phyloP scores from a whole-genome alignment of 192 early-diverging fungal species.

The Backusella parvicylindrica region DNA sequence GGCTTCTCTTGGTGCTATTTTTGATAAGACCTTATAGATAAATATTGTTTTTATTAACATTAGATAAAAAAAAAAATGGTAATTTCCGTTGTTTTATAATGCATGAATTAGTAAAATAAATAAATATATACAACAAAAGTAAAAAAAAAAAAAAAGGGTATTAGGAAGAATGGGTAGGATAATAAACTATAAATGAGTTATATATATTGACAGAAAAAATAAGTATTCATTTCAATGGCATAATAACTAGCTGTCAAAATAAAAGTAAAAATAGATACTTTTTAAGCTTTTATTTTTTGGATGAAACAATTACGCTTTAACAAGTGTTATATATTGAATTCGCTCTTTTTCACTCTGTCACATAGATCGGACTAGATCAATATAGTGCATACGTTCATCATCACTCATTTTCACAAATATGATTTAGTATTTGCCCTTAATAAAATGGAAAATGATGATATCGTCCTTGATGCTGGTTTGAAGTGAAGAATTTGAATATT shows the following conservation, averaged over 20 bases:
- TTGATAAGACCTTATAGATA: conserved; percentile 51
- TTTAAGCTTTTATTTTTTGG: not conserved
- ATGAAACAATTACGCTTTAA: too few species aligned
- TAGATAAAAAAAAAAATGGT: not conserved
- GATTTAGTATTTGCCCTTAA: not conserved
- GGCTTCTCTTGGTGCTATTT: conserved; percentile 86
- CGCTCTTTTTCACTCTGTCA: not conserved
- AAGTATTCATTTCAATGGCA: too few species aligned
- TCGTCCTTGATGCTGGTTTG: not conserved
- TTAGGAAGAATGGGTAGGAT: not conserved
- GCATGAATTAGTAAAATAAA: not conserved
- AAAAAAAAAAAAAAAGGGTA: too few species aligned
- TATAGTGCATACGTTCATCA: not conserved
- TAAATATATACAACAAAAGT: not conserved
- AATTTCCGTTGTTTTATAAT: not conserved
- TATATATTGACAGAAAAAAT: too few species aligned
- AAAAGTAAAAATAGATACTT: not conserved
- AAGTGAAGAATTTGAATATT: too few species aligned
- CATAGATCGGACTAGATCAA: not conserved
- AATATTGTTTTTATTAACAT: conserved; percentile 19
- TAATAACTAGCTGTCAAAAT: too few species aligned
- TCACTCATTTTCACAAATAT: not conserved
- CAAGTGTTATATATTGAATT: too few species aligned
- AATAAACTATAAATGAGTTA: not conserved
- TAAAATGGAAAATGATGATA: not conserved